A percentile compares a stretch with the other conserved stretches of the same genome.
Conservation (phyloP, 345 rosid species). For the Boechera retrofracta region DNA sequence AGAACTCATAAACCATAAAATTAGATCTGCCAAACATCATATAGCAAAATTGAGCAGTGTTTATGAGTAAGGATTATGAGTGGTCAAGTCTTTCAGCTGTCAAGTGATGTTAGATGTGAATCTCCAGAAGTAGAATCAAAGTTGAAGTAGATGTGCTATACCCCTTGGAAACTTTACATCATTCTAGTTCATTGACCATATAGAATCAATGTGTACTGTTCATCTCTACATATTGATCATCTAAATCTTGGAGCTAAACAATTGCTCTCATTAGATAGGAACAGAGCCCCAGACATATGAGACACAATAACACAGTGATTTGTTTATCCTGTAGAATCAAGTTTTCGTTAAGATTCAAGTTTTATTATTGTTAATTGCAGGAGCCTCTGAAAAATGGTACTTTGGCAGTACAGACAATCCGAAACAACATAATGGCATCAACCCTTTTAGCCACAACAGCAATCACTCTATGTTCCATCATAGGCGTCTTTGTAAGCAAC, state of each 20-base stretch:
- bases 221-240: too few relatives aligned
- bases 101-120: conserved; percentile 14
- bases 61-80: conserved; percentile 14
- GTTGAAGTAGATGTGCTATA: neutral
- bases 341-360: neutral
- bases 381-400: conserved; percentile 91
- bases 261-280: too few relatives aligned
- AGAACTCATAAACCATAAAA: neutral
- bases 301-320: too few relatives aligned
- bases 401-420: conserved; percentile 83
- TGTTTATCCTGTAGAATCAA: too few relatives aligned
- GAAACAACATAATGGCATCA: conserved; percentile 98
- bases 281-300: too few relatives aligned
- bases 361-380: conserved; percentile 44
- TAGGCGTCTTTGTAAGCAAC: conserved; percentile 83
- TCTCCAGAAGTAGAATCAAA: neutral
- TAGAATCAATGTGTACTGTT: too few relatives aligned
- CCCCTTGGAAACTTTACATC: too few relatives aligned
- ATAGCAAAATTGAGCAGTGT: conserved; percentile 14
- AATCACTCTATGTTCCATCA: conserved; percentile 87
- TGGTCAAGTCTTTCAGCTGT: neutral
- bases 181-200: too few relatives aligned
- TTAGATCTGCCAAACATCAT: neutral
- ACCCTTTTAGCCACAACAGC: conserved; percentile 92
- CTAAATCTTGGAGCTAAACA: too few relatives aligned